Percentiles rank a stretch among this genome's conserved stretches.
phyloP scores from a whole-genome alignment of 371 early-diverging fungal species.

The Syncephalastrum monosporum region DNA sequence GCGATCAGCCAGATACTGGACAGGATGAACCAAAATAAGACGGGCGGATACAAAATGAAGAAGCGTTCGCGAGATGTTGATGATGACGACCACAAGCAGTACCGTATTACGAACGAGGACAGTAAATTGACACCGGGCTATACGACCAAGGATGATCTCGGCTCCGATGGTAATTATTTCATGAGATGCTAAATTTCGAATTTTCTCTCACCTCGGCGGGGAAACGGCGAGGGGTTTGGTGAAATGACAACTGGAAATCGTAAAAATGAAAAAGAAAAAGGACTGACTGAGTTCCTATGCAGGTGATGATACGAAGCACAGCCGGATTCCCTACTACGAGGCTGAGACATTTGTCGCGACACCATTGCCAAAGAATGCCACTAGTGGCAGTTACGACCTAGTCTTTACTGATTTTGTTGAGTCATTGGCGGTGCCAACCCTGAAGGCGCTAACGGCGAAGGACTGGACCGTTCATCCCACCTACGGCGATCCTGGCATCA shows the following conservation, averaged over 20 bases:
- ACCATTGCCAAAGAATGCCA: slow-evolving; percentile 21
- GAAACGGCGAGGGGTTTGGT: no score
- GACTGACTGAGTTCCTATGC: background rate
- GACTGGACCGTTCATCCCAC: slow-evolving; percentile 16
- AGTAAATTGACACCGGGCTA: slow-evolving; percentile 53
- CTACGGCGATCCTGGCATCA: slow-evolving; percentile 23
- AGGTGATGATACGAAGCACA: slow-evolving; percentile 39
- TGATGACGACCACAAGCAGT: background rate
- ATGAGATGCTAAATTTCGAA: background rate
- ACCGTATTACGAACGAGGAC: background rate
- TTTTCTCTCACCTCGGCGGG: background rate
- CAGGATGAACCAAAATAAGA: slow-evolving; percentile 55
- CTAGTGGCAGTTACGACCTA: slow-evolving; percentile 17
- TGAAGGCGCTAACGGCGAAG: slow-evolving; percentile 26
- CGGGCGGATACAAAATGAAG: slow-evolving; percentile 28
- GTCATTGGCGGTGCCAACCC: slow-evolving; percentile 21
- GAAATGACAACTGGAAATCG: no score
- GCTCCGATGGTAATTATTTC: slow-evolving; percentile 30
- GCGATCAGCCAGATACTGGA: slow-evolving; percentile 38
- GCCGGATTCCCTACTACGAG: slow-evolving; percentile 39
- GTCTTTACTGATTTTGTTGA: slow-evolving; percentile 35
- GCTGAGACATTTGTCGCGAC: slow-evolving; percentile 41
- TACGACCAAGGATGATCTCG: slow-evolving; percentile 50
- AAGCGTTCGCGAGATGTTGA: slow-evolving; percentile 20
- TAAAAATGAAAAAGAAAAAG: no score